Percentiles rank a stretch among this genome's conserved stretches.
Conservation (phyloP, 2,329 filamentous ascomycete genomes). For the Scortechinia acanthostroma region DNA sequence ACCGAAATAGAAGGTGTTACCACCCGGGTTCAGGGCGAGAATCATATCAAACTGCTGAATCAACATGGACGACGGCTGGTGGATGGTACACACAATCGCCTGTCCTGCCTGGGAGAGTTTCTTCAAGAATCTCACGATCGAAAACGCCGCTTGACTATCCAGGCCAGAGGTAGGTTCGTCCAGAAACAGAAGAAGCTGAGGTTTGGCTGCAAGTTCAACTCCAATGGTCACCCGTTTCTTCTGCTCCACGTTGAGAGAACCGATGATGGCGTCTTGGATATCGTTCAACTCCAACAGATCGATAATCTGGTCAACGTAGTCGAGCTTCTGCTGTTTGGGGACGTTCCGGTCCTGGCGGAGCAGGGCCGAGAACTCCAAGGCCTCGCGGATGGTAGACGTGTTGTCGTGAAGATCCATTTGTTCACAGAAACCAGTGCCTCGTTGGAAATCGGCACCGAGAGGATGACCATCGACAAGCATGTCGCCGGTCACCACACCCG, state of each 20-base stretch:
- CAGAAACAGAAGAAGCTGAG: constrained; percentile 60
- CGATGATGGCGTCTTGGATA: constrained; percentile 61
- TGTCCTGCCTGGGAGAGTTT: constrained; percentile 62
- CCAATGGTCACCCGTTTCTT: constrained; percentile 69
- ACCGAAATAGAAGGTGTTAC: constrained; percentile 70
- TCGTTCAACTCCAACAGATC: constrained; percentile 57
- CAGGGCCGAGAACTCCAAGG: constrained; percentile 62
- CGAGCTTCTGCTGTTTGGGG: constrained; percentile 51
- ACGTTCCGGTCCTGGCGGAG: constrained; percentile 49
- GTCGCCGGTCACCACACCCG: constrained; percentile 57
- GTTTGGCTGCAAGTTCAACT: constrained; percentile 66
- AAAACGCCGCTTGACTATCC: constrained; percentile 63
- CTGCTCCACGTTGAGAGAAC: constrained; percentile 60
- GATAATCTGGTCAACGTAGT: constrained; percentile 61
- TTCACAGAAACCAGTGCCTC: constrained; percentile 65
- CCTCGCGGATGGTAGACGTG: constrained; percentile 61
- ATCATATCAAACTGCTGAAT: constrained; percentile 72
- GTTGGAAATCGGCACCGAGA: constrained; percentile 56
- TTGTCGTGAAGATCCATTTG: constrained; percentile 68
- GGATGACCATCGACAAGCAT: constrained; percentile 66
- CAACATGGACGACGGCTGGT: constrained; percentile 63
- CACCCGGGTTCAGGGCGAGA: constrained; percentile 60
- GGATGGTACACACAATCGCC: constrained; percentile 69
- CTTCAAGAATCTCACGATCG: constrained; percentile 61
- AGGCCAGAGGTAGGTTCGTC: constrained; percentile 69